Base-by-base conservation (phyloP, 768 basidiomycete genomes). In the Tricholoma matsutake region DNA sequence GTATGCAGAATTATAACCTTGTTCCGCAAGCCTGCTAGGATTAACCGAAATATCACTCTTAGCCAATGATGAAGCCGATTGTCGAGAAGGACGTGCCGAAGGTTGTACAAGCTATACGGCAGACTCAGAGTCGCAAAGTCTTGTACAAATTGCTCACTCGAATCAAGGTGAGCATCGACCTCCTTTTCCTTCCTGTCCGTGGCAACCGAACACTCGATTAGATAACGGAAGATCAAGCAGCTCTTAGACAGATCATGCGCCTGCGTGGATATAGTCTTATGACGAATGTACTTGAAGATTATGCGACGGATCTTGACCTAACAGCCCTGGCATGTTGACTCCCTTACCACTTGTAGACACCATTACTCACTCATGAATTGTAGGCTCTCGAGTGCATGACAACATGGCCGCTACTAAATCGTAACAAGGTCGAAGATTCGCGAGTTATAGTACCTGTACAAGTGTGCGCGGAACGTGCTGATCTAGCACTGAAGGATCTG, bases 191-290 rank as follows among this genome's bases (percentile, higher is more conserved):
- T 51, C 28, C 9, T 20, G 20, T 10, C 39, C 51, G 31, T 11
- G 59, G 9, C 64, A n/a, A 52, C 29, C 25, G 28, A 47, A 2
- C 47, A 32, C 32, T 34, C 32, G 8, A 25, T 39, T 58, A 96
- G 95, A 87, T 96, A 60, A 96, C 96, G 2, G 86, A 89, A 39
- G 93, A 96, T 62, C 81, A 85, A 47, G 79, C 85, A 0, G 86
- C 93, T 11, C 78, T 94, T 25, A 81, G 92, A 31, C 87, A 94
- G 71, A 81, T 98, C 53, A 89, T 97, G 86, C 89, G 94, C 4
- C 78, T 98, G 68, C 93, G 97, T 69, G 96, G 96, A 2, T 92
- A 96, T 71, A 91, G 89, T 73, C 77, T 95, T 14, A 96, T 98
- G 93, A 88, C 86, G 49, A 92, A 91, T 68, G 81, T 98, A 39